phyloP scores from a whole-genome alignment of 371 early-diverging fungal species.

The Mortierella sp. region DNA sequence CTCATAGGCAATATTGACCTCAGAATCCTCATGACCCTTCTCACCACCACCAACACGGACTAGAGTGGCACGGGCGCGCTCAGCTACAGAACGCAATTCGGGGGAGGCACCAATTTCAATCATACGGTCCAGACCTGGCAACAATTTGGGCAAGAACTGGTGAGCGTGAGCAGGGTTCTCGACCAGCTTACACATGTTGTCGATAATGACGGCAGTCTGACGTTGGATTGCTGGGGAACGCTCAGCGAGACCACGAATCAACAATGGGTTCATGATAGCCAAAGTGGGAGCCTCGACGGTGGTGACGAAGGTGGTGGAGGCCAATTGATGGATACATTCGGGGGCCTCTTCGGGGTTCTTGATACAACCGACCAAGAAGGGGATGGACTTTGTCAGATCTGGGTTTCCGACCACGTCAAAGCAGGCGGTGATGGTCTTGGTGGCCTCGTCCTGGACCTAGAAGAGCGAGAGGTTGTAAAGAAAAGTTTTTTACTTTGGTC shows the following conservation, averaged over 20 bases:
- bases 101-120: constrained; percentile 87
- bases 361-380: constrained; percentile 73
- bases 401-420: constrained; percentile 67
- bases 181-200: constrained; percentile 90
- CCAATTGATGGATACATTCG: constrained; percentile 76
- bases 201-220: constrained; percentile 87
- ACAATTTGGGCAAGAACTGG: constrained; percentile 85
- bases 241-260: constrained; percentile 81
- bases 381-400: constrained; percentile 76
- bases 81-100: constrained; percentile 81
- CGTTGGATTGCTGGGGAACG: constrained; percentile 78
- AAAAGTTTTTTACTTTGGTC: background rate
- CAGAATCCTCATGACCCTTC: constrained; percentile 50
- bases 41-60: constrained; percentile 72
- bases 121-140: constrained; percentile 84
- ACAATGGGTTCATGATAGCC: background rate
- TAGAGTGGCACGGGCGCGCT: constrained; percentile 70
- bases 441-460: constrained; percentile 32
- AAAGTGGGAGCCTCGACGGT: too few species aligned
- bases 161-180: constrained; percentile 84
- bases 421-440: constrained; percentile 46
- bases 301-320: constrained; percentile 84
- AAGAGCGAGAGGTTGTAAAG: background rate
- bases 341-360: constrained; percentile 78
- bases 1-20: constrained; percentile 39